phyloP scores from a whole-genome alignment of 2,329 filamentous ascomycete genomes.

The Colletotrichum sojae region DNA sequence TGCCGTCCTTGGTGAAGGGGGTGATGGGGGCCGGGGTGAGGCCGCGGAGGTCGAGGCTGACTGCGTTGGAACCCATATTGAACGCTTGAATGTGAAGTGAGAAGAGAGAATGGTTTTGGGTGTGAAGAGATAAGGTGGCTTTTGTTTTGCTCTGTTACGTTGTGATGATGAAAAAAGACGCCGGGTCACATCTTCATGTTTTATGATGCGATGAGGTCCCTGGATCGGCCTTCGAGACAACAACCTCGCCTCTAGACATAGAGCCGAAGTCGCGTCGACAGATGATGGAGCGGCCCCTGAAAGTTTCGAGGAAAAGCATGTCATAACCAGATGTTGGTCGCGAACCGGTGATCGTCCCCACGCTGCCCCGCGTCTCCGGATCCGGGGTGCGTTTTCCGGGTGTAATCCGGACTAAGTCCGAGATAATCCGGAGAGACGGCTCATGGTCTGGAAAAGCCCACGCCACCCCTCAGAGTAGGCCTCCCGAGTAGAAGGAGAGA shows the following conservation, averaged over 20 bases:
- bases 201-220: constrained; percentile 15
- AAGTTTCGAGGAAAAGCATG: neutral
- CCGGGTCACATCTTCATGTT: neutral
- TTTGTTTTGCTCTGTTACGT: neutral
- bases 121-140: neutral
- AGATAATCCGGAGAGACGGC: constrained; percentile 12
- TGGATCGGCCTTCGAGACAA: neutral
- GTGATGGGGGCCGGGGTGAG: constrained; percentile 67
- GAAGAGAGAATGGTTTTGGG: neutral
- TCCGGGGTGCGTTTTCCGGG: constrained; percentile 13
- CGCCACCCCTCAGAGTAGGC: neutral
- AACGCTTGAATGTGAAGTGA: too few species aligned
- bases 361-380: neutral
- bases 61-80: constrained; percentile 44
- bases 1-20: constrained; percentile 63
- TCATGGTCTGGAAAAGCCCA: neutral
- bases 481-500: neutral
- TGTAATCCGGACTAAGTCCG: constrained; percentile 23
- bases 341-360: neutral
- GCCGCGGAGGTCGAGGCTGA: constrained; percentile 60
- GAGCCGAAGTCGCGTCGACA: constrained; percentile 27
- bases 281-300: neutral
- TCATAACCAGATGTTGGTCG: neutral
- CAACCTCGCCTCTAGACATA: constrained; percentile 17
- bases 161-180: neutral